Percentiles rank a stretch among this genome's conserved stretches.
Conservation (phyloP, 1,284 basidiomycete genomes). For the Cryptococcus sp. region DNA sequence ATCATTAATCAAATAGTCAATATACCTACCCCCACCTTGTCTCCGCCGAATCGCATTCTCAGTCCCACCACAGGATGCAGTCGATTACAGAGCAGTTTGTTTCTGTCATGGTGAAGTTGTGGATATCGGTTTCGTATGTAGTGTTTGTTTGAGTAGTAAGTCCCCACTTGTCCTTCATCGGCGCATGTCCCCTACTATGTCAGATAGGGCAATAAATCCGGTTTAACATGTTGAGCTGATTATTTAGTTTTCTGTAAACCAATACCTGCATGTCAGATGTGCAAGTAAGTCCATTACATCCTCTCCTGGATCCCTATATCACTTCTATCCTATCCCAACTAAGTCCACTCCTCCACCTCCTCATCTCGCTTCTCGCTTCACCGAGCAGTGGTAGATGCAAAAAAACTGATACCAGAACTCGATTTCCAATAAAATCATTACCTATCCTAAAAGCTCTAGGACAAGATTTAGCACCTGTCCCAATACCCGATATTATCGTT, state of each 20-base stretch:
- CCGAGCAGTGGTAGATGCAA: neutral
- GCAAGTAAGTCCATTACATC: slow-evolving; percentile 56
- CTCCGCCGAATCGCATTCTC: slow-evolving; percentile 69
- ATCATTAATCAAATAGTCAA: slow-evolving; percentile 58
- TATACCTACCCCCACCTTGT: slow-evolving; percentile 78
- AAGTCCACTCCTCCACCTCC: neutral
- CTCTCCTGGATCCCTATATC: neutral
- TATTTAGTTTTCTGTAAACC: slow-evolving; percentile 80
- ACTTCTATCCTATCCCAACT: neutral
- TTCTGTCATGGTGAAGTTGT: slow-evolving; percentile 98
- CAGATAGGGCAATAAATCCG: neutral
- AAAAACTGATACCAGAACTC: slow-evolving; percentile 58
- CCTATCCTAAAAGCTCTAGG: slow-evolving; percentile 61
- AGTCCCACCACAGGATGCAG: slow-evolving; percentile 85
- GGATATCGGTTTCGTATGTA: slow-evolving; percentile 96
- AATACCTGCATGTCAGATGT: slow-evolving; percentile 87
- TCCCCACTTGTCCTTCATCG: slow-evolving; percentile 13
- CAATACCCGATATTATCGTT: slow-evolving; percentile 33
- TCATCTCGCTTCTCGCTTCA: too few species aligned
- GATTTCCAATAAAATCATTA: slow-evolving; percentile 84
- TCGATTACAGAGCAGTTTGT: slow-evolving; percentile 95
- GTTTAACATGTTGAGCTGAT: too few species aligned
- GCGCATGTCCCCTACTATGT: neutral
- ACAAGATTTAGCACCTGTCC: slow-evolving; percentile 33
- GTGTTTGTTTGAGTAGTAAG: slow-evolving; percentile 88